Percentiles rank a stretch among this genome's conserved stretches.
phyloP scores from a whole-genome alignment of 306 rosid species.

The Pterocarpus macrocarpus region DNA sequence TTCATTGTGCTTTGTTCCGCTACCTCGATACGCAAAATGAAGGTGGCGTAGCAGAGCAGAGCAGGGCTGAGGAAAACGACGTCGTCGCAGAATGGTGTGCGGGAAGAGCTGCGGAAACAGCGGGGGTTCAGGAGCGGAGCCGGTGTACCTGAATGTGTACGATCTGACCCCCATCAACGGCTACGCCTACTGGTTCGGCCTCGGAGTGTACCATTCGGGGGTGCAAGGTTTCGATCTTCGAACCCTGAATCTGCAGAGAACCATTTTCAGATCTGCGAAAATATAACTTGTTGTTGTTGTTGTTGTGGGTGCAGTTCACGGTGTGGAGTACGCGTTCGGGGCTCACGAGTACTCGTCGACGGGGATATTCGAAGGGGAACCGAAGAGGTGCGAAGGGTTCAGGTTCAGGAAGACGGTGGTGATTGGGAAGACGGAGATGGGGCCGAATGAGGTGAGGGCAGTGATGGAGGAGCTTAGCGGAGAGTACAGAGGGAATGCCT shows the following conservation, averaged over 20 bases:
- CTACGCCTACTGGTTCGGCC: conserved; percentile 97
- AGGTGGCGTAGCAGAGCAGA: not conserved
- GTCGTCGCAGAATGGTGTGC: conserved; percentile 66
- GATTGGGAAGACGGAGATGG: conserved; percentile 80
- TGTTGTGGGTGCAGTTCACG: conserved; percentile 58
- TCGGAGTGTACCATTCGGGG: conserved; percentile 94
- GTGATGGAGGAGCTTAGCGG: conserved; percentile 75
- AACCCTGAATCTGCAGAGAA: not conserved
- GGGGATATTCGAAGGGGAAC: conserved; percentile 93
- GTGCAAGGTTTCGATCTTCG: conserved; percentile 65
- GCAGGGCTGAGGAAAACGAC: not conserved
- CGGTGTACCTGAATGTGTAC: conserved; percentile 89
- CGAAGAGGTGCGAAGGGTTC: conserved; percentile 84
- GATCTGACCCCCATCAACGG: conserved; percentile 92
- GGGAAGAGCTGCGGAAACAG: conserved; percentile 59
- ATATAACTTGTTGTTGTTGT: not conserved
- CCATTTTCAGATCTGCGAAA: conserved; percentile 53
- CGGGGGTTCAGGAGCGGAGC: conserved; percentile 66
- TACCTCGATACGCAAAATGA: conserved; percentile 10
- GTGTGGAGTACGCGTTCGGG: conserved; percentile 87
- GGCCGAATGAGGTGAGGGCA: conserved; percentile 59
- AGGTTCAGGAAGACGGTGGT: conserved; percentile 74
- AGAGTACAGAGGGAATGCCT: conserved; percentile 80
- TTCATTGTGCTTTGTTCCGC: not conserved
- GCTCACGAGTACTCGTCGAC: conserved; percentile 82